Evolutionary conservation across 768 basidiomycete species (phyloP), one percentile per base, ranked within the genome.

Genomic region (Mycena venus): DNA sequence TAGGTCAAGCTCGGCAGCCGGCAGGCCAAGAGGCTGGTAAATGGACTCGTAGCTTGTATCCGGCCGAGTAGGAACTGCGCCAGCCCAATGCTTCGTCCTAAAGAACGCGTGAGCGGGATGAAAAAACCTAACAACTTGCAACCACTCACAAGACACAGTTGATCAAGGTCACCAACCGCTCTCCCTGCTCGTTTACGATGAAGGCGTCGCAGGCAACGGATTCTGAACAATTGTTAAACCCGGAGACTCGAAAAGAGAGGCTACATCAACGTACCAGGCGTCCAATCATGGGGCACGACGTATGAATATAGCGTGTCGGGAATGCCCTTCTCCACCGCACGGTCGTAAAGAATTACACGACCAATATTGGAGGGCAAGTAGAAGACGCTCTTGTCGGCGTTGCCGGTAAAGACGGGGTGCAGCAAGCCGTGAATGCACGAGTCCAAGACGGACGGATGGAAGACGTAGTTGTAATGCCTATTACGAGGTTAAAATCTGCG

Each of bases 361-460:
- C 72, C 72, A 27, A 80, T 60, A 29, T 73, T 68, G 11, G 84
- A 82, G 6, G 84, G 85, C 21, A 85, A 79, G 62, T 82, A 85
- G 75, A 82, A 84, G 23, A 74, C 77, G 49, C 75, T 79, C 10
- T 71, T 72, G 60, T 83, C 82, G 31, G 70, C 69, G 62, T 82
- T 79, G 11, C 81, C 81, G 11, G 81, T 82, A 66, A 86, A 75
- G 4, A 78, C 68, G 25, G 79, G 80, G 68, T 84, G 82, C 3
- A 83, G 78, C 11, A 79, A 65, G 47, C 82, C 76, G 34, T 86
- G 85, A 4, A 86, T 58, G 49, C 82, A 82, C 1, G 83, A 80
- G 65, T 86, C 86, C 7, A 87, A 62, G n/a, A 83, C 78, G 0
- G 82, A 78, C 2, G 83, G 83, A 63, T 83, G 78, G 32, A 82